Percentiles rank a stretch among this genome's conserved stretches.
Conservation (phyloP, 192 early-diverging fungal species). For the Entophlyctis helioformis region DNA sequence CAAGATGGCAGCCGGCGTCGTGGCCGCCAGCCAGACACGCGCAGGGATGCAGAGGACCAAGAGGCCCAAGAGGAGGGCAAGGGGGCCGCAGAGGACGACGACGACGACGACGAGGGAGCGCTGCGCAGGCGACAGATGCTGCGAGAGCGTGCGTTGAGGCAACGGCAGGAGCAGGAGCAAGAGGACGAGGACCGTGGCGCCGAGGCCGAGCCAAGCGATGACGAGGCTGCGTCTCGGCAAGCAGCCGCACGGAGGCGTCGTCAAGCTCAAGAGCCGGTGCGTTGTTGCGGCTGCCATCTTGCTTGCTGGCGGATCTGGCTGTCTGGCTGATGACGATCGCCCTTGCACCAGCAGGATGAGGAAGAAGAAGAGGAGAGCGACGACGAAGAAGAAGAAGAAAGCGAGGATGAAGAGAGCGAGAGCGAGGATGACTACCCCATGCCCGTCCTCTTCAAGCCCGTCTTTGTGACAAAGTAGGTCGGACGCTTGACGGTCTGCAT, state of each 20-base stretch:
- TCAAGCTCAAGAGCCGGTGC: not conserved
- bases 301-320: too few species aligned
- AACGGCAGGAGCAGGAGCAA: constrained; percentile 20
- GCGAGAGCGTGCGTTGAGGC: constrained; percentile 7
- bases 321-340: too few species aligned
- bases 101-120: constrained; percentile 31
- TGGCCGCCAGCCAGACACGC: not conserved
- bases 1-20: too few species aligned
- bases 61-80: constrained; percentile 6
- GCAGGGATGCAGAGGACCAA: not conserved
- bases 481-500: not conserved
- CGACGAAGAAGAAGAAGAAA: too few species aligned
- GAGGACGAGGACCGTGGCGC: constrained; percentile 12
- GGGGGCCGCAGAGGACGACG: constrained; percentile 29
- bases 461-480: constrained; percentile 80
- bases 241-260: not conserved
- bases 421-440: too few species aligned
- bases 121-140: constrained; percentile 17
- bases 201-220: constrained; percentile 8
- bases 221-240: not conserved
- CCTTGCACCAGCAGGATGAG: too few species aligned
- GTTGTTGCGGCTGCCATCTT: not conserved
- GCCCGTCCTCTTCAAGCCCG: too few species aligned
- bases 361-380: too few species aligned
- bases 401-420: too few species aligned